Conservation (phyloP, 2,329 filamentous ascomycete genomes). For the Venturia oleaginea region DNA sequence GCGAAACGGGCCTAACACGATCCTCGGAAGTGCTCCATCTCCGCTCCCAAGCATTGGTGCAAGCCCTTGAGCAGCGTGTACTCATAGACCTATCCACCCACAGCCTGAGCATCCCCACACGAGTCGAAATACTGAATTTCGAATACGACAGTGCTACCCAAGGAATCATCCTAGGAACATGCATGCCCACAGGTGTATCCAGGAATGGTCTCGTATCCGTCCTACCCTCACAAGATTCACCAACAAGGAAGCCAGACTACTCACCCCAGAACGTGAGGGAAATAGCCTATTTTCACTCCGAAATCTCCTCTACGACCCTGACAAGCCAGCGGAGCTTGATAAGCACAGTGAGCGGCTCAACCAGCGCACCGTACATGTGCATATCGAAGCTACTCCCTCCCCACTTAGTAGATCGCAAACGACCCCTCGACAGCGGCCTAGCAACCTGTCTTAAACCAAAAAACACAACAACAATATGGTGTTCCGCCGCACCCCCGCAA, state of each 20-base stretch:
- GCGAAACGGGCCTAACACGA: background rate
- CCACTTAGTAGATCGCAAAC: slow-evolving; percentile 17
- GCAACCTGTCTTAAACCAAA: slow-evolving; percentile 23
- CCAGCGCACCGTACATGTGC: slow-evolving; percentile 22
- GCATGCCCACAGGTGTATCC: background rate
- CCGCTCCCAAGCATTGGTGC: slow-evolving; percentile 5
- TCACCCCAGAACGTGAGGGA: slow-evolving; percentile 20
- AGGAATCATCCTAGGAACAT: slow-evolving; percentile 1
- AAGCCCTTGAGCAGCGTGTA: background rate
- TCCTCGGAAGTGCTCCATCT: background rate
- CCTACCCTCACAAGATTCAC: background rate
- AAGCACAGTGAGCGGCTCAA: slow-evolving; percentile 24
- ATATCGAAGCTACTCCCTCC: slow-evolving; percentile 19
- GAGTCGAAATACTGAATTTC: background rate
- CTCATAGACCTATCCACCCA: background rate
- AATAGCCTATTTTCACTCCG: slow-evolving; percentile 20
- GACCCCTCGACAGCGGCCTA: slow-evolving; percentile 18
- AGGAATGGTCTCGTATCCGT: background rate
- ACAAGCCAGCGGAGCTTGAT: slow-evolving; percentile 24
- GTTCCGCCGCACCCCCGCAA: slow-evolving; percentile 17
- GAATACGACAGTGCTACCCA: slow-evolving; percentile 3
- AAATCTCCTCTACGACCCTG: slow-evolving; percentile 24
- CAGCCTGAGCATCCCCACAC: no score
- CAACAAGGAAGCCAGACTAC: slow-evolving; percentile 16
- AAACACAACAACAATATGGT: slow-evolving; percentile 22